A percentile compares a stretch with the other conserved stretches of the same genome.
These are phyloP conservation scores for Panaeolus papilionaceus DNA, from an alignment of 768 basidiomycete genomes.

Conservation along the genomic window DNA sequence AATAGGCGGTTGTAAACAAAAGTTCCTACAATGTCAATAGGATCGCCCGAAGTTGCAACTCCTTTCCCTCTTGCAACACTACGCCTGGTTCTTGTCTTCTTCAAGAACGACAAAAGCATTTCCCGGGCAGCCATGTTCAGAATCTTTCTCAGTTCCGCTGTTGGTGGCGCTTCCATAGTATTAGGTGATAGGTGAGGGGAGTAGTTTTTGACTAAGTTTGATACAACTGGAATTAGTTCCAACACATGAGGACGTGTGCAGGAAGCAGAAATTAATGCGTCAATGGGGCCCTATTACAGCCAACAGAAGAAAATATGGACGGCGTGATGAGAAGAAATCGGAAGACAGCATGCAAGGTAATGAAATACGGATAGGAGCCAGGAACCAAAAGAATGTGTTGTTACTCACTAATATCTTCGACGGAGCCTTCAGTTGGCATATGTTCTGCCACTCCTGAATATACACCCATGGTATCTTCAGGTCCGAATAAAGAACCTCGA, in stretches of 20 bases:
- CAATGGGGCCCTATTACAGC: constrained; percentile 32
- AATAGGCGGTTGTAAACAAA: neutral
- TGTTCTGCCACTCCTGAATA: constrained; percentile 78
- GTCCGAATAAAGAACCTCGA: constrained; percentile 65
- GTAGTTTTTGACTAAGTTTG: constrained; percentile 91
- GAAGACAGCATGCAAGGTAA: constrained; percentile 23
- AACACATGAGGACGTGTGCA: constrained; percentile 42
- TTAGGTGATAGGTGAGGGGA: constrained; percentile 83
- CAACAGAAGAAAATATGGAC: constrained; percentile 26
- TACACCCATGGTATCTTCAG: constrained; percentile 65
- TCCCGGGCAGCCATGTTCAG: constrained; percentile 70
- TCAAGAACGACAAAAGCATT: constrained; percentile 77
- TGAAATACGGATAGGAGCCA: constrained; percentile 26
- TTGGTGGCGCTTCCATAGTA: constrained; percentile 70
- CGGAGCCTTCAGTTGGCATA: constrained; percentile 69
- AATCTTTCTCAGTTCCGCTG: constrained; percentile 70
- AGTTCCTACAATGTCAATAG: constrained; percentile 31
- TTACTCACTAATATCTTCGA: constrained; percentile 89
- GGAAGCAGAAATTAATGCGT: constrained; percentile 29
- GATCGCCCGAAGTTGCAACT: constrained; percentile 28
- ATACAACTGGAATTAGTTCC: constrained; percentile 84
- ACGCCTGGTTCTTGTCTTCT: constrained; percentile 59
- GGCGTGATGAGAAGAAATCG: constrained; percentile 16
- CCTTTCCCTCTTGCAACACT: constrained; percentile 40
- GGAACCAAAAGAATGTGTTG: constrained; percentile 31